These are phyloP conservation scores for Cornus controversa DNA, from an alignment of 148 eudicot species.

Conservation along the genomic window DNA sequence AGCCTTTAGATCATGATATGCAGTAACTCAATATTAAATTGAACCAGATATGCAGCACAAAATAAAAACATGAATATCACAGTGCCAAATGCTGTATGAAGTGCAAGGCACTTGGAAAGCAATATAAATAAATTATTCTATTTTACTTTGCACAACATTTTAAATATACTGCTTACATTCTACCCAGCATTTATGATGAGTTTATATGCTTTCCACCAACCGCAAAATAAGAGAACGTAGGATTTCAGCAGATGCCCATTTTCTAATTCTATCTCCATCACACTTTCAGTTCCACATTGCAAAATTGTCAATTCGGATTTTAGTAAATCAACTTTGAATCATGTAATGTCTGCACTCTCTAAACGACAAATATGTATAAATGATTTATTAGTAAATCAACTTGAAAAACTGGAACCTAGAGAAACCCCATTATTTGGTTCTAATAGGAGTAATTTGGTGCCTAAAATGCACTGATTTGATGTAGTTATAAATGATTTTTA, in stretches of 20 bases:
- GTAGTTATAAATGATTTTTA: no score
- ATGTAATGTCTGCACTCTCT: neutral
- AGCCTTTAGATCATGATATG: neutral
- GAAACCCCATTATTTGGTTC: no score
- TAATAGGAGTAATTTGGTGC: no score
- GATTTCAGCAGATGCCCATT: neutral
- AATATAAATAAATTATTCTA: neutral
- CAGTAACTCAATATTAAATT: neutral
- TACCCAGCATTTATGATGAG: neutral
- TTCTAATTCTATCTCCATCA: neutral
- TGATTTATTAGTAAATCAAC: neutral
- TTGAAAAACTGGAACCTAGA: no score
- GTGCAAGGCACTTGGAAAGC: neutral
- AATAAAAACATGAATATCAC: neutral
- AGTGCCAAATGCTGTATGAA: neutral
- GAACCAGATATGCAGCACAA: neutral
- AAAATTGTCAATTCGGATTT: neutral
- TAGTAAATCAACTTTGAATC: neutral
- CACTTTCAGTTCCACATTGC: neutral
- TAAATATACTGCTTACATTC: neutral
- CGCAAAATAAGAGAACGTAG: neutral
- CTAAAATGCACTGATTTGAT: no score
- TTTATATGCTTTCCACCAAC: neutral
- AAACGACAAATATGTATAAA: neutral
- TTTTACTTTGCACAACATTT: constrained; percentile 5